Conservation (phyloP, 163 green algal species). For the Chlamydomonas reinhardtii region DNA sequence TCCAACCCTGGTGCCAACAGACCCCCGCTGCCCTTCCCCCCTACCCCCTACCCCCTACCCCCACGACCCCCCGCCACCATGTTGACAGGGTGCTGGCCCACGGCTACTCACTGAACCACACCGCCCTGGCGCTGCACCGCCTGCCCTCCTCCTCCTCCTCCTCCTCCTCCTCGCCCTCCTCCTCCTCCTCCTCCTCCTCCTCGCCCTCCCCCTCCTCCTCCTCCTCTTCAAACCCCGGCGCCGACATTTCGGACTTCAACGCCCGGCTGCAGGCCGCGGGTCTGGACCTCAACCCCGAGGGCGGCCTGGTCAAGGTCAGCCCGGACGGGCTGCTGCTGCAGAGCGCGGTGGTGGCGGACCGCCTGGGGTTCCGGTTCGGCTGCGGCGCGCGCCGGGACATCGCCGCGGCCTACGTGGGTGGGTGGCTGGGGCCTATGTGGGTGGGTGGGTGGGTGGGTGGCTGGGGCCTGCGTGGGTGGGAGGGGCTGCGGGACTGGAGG, state of each 20-base stretch:
- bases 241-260: slow-evolving; percentile 70
- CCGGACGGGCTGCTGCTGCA: slow-evolving; percentile 85
- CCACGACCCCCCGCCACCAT: slow-evolving; percentile 69
- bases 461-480: too few relatives aligned
- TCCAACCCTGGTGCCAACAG: too few relatives aligned
- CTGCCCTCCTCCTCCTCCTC: slow-evolving; percentile 11
- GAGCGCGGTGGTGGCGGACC: slow-evolving; percentile 82
- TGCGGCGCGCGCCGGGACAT: slow-evolving; percentile 53
- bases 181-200: too few relatives aligned
- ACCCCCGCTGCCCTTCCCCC: too few relatives aligned
- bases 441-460: too few relatives aligned
- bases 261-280: slow-evolving; percentile 60
- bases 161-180: too few relatives aligned
- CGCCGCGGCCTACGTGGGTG: slow-evolving; percentile 78
- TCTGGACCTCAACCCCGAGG: slow-evolving; percentile 79
- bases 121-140: slow-evolving; percentile 81
- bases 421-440: background rate
- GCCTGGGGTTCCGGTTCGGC: slow-evolving; percentile 72
- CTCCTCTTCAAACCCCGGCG: background rate
- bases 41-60: slow-evolving; percentile 31
- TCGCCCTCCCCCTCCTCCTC: too few relatives aligned
- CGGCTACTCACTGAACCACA: slow-evolving; percentile 90
- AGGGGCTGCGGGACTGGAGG: too few relatives aligned
- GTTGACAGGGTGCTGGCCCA: slow-evolving; percentile 80
- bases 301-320: slow-evolving; percentile 69